These are phyloP conservation scores for Termitomyces sp. DNA, from an alignment of 768 basidiomycete genomes.

Conservation along the genomic window DNA sequence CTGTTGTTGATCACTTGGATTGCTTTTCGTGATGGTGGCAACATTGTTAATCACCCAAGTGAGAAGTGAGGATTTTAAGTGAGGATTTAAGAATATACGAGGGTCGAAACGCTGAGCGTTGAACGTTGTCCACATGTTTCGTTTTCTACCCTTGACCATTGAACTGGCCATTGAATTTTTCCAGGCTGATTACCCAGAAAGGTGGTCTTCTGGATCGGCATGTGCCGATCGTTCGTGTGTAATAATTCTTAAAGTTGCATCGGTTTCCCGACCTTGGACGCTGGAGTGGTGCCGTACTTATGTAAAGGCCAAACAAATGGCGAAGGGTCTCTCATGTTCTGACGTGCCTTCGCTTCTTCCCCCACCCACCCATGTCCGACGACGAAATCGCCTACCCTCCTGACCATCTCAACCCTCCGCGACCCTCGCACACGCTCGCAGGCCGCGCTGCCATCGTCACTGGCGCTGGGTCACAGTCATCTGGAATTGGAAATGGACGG, in stretches of 20 bases:
- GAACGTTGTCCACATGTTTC: too few species aligned
- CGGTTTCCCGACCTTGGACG: neutral
- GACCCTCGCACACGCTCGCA: constrained; percentile 26
- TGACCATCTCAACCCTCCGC: constrained; percentile 23
- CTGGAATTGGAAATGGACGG: constrained; percentile 37
- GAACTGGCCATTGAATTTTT: too few species aligned
- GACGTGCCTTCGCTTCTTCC: neutral
- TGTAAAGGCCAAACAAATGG: neutral
- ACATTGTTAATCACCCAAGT: too few species aligned
- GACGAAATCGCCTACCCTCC: neutral
- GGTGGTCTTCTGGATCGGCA: neutral
- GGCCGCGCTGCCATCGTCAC: constrained; percentile 36
- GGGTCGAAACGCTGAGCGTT: neutral
- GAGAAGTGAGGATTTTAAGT: neutral
- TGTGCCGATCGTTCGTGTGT: neutral
- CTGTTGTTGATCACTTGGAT: neutral
- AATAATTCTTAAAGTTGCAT: neutral
- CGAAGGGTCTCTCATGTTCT: neutral
- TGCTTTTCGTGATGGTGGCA: neutral
- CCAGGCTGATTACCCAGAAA: too few species aligned
- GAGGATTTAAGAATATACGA: neutral
- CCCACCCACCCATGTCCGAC: constrained; percentile 1
- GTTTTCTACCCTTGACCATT: too few species aligned
- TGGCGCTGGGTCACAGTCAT: constrained; percentile 33
- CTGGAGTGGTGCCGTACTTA: neutral